Conservation (phyloP, 805 yeast genomes). For the Saccharomycopsis sp. region DNA sequence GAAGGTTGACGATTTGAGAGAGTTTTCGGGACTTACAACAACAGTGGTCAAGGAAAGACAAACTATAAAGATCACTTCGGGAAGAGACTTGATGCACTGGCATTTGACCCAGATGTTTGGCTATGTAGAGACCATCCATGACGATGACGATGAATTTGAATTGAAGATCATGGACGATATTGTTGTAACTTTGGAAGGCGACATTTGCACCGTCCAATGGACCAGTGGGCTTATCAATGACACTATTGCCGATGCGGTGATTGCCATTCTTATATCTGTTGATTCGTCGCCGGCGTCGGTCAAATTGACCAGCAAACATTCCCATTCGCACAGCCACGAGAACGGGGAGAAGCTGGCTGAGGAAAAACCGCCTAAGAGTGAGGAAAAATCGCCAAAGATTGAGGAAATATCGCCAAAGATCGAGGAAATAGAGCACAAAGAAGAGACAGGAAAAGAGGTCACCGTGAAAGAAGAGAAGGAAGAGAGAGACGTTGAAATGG, state of each 20-base stretch:
- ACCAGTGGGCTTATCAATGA: slow-evolving; percentile 83
- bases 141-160: slow-evolving; percentile 46
- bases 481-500: slow-evolving; percentile 10
- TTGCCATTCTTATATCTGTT: slow-evolving; percentile 84
- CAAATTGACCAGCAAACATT: slow-evolving; percentile 63
- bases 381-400: slow-evolving; percentile 18
- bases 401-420: not conserved
- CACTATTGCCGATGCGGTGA: slow-evolving; percentile 87
- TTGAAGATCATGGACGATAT: slow-evolving; percentile 61
- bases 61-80: slow-evolving; percentile 69
- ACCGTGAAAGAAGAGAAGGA: slow-evolving; percentile 6
- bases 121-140: slow-evolving; percentile 54
- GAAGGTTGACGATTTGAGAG: slow-evolving; percentile 81
- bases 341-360: slow-evolving; percentile 21
- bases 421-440: not conserved
- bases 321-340: slow-evolving; percentile 38
- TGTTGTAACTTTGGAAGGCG: slow-evolving; percentile 40
- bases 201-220: slow-evolving; percentile 76
- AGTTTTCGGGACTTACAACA: slow-evolving; percentile 79
- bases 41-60: slow-evolving; percentile 81
- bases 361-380: slow-evolving; percentile 13
- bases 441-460: not conserved
- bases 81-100: slow-evolving; percentile 74
- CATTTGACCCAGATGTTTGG: slow-evolving; percentile 97
- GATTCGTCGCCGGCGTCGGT: slow-evolving; percentile 95